These are phyloP conservation scores for Tulasnella sp. DNA, from an alignment of 768 basidiomycete genomes.

Conservation along the genomic window DNA sequence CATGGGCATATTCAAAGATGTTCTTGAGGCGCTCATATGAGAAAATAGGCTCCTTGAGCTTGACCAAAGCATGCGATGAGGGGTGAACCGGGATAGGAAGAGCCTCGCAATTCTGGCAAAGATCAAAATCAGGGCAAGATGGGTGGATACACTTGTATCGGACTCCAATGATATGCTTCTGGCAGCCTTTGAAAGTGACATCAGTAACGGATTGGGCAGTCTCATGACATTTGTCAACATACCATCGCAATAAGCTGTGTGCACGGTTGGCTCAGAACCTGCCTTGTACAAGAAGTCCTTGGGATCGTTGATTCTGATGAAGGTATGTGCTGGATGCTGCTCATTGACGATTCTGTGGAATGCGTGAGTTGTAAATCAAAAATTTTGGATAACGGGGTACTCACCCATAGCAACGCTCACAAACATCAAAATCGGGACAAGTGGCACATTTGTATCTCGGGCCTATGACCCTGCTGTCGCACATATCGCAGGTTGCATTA, in stretches of 20 bases:
- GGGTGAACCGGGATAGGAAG: slow-evolving; percentile 68
- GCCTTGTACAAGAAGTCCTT: slow-evolving; percentile 27
- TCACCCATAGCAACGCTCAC: slow-evolving; percentile 46
- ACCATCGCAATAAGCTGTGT: slow-evolving; percentile 20
- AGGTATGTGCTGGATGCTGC: slow-evolving; percentile 66
- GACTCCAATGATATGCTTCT: slow-evolving; percentile 39
- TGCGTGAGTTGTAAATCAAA: background rate
- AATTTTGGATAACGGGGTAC: background rate
- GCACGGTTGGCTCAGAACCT: slow-evolving; percentile 9
- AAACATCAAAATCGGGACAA: slow-evolving; percentile 51
- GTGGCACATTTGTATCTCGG: slow-evolving; percentile 49
- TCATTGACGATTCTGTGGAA: slow-evolving; percentile 41
- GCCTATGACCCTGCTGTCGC: slow-evolving; percentile 56
- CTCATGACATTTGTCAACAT: background rate
- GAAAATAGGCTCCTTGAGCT: slow-evolving; percentile 37
- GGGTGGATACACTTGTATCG: slow-evolving; percentile 83
- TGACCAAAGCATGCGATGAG: slow-evolving; percentile 53
- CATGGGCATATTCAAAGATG: slow-evolving; percentile 14
- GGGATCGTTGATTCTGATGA: slow-evolving; percentile 45
- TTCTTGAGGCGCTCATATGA: slow-evolving; percentile 12
- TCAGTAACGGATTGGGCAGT: background rate
- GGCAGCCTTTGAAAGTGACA: slow-evolving; percentile 38
- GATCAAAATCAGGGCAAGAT: slow-evolving; percentile 65
- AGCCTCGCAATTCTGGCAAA: slow-evolving; percentile 69
- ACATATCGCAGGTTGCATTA: slow-evolving; percentile 60